phyloP scores from a whole-genome alignment of 1,139 yeast species.

The Diutina neorugosa region DNA sequence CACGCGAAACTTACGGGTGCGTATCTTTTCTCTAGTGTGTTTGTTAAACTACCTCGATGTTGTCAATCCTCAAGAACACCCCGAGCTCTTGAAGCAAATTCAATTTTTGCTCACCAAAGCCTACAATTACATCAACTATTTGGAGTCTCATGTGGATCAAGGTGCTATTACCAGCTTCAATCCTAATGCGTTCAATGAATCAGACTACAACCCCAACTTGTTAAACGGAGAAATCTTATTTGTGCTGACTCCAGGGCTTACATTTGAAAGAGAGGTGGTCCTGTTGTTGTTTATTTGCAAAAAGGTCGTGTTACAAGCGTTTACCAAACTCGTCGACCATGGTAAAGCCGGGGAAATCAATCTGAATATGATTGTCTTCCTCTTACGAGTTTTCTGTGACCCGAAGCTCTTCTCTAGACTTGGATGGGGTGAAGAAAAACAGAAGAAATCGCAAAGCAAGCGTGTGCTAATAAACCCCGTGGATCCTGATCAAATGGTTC shows the following conservation, averaged over 20 bases:
- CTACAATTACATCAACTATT: constrained; percentile 28
- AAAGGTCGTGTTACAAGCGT: constrained; percentile 28
- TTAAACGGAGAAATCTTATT: constrained; percentile 16
- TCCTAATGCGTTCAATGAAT: constrained; percentile 16
- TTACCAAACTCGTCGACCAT: constrained; percentile 20
- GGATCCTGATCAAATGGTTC: constrained; percentile 9
- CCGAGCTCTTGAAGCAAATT: constrained; percentile 28
- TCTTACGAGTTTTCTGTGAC: constrained; percentile 29
- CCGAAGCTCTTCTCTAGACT: constrained; percentile 20
- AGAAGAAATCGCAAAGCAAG: constrained; percentile 8
- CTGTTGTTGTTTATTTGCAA: constrained; percentile 26
- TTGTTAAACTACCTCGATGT: constrained; percentile 26
- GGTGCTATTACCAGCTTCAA: constrained; percentile 25
- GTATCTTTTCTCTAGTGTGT: constrained; percentile 35
- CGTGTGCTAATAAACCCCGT: constrained; percentile 14
- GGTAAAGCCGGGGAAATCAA: constrained; percentile 28
- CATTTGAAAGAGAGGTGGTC: constrained; percentile 18
- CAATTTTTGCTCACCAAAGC: constrained; percentile 31
- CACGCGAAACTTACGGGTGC: constrained; percentile 29
- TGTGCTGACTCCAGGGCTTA: constrained; percentile 17
- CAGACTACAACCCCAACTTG: constrained; percentile 20
- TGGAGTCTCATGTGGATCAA: constrained; percentile 18
- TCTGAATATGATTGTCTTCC: constrained; percentile 30
- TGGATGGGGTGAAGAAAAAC: constrained; percentile 13
- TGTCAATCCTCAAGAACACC: constrained; percentile 13